A percentile compares a stretch with the other conserved stretches of the same genome.
Evolutionary conservation across 805 yeast genomes (phyloP).

Genomic region (Candida awuae): DNA sequence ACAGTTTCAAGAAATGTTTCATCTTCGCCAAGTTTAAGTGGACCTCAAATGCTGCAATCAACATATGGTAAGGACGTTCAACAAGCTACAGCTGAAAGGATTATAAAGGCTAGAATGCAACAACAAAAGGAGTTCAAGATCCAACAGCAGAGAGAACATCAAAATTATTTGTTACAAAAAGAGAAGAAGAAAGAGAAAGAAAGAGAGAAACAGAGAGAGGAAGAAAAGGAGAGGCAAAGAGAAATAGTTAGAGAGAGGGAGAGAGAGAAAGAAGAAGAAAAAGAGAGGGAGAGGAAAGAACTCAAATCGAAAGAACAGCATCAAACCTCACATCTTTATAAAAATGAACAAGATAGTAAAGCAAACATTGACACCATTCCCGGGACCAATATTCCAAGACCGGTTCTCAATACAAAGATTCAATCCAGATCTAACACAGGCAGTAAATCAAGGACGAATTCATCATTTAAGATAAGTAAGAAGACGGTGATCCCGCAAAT

Average conservation of each 20-base stretch:
- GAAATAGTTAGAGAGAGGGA: background rate
- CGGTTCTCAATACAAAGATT: conserved; percentile 35
- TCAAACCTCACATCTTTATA: no score
- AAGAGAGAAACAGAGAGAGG: background rate
- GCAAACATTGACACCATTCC: conserved; percentile 38
- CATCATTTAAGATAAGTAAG: conserved; percentile 2
- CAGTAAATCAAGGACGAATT: conserved; percentile 12
- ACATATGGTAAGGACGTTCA: conserved; percentile 2
- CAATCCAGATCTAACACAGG: conserved; percentile 8
- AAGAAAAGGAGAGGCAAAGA: background rate
- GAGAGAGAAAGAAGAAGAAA: background rate
- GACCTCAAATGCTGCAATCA: no score
- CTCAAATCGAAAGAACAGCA: background rate
- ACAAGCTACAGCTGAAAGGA: conserved; percentile 6
- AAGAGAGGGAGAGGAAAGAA: background rate
- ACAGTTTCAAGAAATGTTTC: background rate
- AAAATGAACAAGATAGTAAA: background rate
- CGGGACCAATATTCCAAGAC: conserved; percentile 51
- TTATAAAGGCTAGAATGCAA: conserved; percentile 5
- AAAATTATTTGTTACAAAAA: no score
- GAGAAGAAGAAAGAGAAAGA: background rate
- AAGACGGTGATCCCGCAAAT: conserved; percentile 35
- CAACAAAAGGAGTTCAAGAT: background rate
- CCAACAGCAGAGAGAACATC: no score
- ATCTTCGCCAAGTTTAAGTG: background rate